Base-by-base conservation (phyloP, 805 yeast genomes). In the Nakazawaea molendinolei region DNA sequence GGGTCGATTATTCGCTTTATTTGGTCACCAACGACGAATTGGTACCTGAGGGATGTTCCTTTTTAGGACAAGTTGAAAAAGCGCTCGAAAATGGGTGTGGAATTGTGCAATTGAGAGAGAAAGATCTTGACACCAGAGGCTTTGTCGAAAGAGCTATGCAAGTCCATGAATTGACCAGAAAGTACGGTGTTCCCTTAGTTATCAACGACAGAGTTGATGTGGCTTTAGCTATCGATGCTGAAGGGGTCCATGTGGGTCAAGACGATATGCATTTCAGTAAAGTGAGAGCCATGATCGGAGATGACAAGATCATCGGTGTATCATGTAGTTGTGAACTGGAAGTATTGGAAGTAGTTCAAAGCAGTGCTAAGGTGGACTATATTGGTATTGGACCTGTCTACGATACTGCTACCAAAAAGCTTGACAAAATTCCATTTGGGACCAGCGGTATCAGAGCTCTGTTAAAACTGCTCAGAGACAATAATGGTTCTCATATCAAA, bases 191-290 rank as follows among this genome's bases (percentile, higher is more conserved):
- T 6, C 96, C 96, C 0, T 62, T 87, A 45, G 73, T 87, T 23
- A 86, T 87, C 50, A 86, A 87, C 47, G 96, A 87, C 50, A 62
- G 96, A 34, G 70, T 86, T 3, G 97, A 87, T 51, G 86, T 89
- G 9, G 96, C 95, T 0, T 60, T 89, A 29, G 96, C 96, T 0
- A 67, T 86, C 38, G 92, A 73, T 46, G 95, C 95, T 2, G 95
- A 86, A 44, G 95, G 95, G 23, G 80, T 89, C 7, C 97, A 87
- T 60, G 85, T 87, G 15, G 97, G 97, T 1, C 96, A 87, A 55
- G 87, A 79, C 36, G 97, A 87, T 52, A 84, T 87, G 85, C 69
- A 71, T 8, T 75, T 75, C 2, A 48, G 48, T 1, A 47, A 67
- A 25, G 92, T 75, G 1, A 58, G 96, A 24, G 50, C 62, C 47